phyloP scores from a whole-genome alignment of 495 filamentous ascomycete genomes.

The Alectoria sarmentosa region DNA sequence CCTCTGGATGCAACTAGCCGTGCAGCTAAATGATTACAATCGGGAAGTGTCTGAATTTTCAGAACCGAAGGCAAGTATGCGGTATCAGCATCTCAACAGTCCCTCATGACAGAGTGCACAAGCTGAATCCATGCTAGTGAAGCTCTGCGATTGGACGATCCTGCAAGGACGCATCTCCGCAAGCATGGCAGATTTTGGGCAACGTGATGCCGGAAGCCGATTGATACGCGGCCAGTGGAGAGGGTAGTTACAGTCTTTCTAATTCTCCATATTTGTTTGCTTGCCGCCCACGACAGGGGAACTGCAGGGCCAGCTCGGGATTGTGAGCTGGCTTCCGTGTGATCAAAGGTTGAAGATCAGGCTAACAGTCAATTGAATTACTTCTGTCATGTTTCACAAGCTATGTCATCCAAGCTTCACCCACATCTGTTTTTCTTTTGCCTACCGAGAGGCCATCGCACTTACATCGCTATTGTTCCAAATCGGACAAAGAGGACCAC shows the following conservation, averaged over 20 bases:
- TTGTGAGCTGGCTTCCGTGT: constrained; percentile 16
- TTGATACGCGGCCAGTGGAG: background rate
- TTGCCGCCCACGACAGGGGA: background rate
- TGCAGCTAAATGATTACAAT: constrained; percentile 9
- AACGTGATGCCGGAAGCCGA: constrained; percentile 10
- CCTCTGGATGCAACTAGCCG: constrained; percentile 4
- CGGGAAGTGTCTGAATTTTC: background rate
- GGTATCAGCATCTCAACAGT: background rate
- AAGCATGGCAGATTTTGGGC: background rate
- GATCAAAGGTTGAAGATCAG: constrained; percentile 12
- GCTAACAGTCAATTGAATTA: constrained; percentile 5
- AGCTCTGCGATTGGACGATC: constrained; percentile 10
- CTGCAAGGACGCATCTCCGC: background rate
- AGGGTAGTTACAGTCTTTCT: background rate
- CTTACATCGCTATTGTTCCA: constrained; percentile 8
- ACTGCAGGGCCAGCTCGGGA: background rate
- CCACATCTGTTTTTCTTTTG: background rate
- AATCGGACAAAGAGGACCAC: constrained; percentile 4
- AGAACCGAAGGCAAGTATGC: constrained; percentile 1
- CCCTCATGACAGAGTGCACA: background rate
- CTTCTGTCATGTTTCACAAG: constrained; percentile 2
- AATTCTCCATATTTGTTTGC: constrained; percentile 12
- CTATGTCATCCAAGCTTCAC: constrained; percentile 6
- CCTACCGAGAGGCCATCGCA: constrained; percentile 2
- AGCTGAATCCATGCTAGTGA: background rate